A percentile compares a stretch with the other conserved stretches of the same genome.
Conservation (phyloP, 2,329 filamentous ascomycete species). For the Penicillium sp. region DNA sequence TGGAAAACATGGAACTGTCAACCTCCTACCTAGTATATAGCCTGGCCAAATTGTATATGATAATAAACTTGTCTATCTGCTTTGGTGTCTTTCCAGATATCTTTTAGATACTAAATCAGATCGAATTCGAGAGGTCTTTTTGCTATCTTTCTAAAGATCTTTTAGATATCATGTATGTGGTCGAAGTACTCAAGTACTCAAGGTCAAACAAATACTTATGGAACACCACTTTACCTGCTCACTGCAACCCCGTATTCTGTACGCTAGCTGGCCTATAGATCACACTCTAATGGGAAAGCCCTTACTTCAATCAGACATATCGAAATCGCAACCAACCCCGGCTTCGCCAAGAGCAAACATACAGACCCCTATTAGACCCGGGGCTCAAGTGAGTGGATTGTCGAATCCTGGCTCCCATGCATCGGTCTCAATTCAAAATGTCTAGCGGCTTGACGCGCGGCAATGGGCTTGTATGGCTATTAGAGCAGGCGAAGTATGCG, state of each 20-base stretch:
- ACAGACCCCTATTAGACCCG: background rate
- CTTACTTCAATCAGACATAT: background rate
- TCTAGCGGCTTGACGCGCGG: constrained; percentile 2
- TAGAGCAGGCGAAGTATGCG: background rate
- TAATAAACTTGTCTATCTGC: too few species aligned
- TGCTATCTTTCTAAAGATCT: too few species aligned
- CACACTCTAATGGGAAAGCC: background rate
- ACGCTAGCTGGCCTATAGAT: too few species aligned
- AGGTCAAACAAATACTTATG: too few species aligned
- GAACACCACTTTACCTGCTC: too few species aligned
- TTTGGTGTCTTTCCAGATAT: too few species aligned
- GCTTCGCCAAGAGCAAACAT: background rate
- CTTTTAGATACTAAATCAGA: too few species aligned
- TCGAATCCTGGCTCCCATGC: background rate
- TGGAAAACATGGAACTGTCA: background rate
- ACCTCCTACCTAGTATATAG: background rate
- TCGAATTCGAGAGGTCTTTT: too few species aligned
- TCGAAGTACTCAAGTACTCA: too few species aligned
- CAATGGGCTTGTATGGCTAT: background rate
- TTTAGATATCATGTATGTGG: too few species aligned
- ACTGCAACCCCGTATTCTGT: too few species aligned
- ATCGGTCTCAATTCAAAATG: background rate
- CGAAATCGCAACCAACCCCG: background rate
- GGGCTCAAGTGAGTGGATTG: background rate
- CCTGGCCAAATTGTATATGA: too few species aligned